Evolutionary conservation across 1,284 basidiomycete species (phyloP), one percentile per base, ranked within the genome.

Genomic region (Cystobasidium slooffiae): DNA sequence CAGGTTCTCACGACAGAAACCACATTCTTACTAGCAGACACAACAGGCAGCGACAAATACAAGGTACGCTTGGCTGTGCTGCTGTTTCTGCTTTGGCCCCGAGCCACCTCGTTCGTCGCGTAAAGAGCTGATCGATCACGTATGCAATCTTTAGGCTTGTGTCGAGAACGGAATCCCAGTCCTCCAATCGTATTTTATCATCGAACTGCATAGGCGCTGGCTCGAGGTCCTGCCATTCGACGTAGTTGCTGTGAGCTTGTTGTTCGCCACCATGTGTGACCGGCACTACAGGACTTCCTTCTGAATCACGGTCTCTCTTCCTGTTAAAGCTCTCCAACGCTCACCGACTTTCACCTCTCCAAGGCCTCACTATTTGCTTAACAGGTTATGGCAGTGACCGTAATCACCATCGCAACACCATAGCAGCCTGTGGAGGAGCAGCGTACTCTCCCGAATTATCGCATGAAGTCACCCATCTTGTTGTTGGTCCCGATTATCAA

Each of bases 141-240:
- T 9, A 10, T 14, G 4, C 16, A n/a, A 16, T 67, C 55, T 10
- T 14, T 47, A 72, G 70, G 70, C 70, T 20, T 62, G 59, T 10
- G 63, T 73, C 24, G 70, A 66, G n/a, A 53, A 73, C 37, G 70
- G 52, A 14, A 73, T 73, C 18, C 70, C 70, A 22, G 70, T 73
- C 22, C 37, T 73, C 16, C 62, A 49, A 14, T 73, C 70, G n/a
- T 22, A 14, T 37, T 73, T 73, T 53, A 39, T 73, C 7, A 39
- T 52, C 6, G 62, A 55, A 22, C 63, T 73, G 10, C 70, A 73
- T 59, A n/a, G 18, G 39, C 43, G 51, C 24, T 73, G 70, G 70
- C 31, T 66, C 16, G 44, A 39, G 31, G 62, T 53, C 5, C 37
- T 41, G 8, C 24, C 24, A 7, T 43, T 52, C 52, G 51, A 64